Evolutionary conservation across 495 filamentous ascomycete genomes (phyloP).

Genomic region (Geoglossum glabrum): DNA sequence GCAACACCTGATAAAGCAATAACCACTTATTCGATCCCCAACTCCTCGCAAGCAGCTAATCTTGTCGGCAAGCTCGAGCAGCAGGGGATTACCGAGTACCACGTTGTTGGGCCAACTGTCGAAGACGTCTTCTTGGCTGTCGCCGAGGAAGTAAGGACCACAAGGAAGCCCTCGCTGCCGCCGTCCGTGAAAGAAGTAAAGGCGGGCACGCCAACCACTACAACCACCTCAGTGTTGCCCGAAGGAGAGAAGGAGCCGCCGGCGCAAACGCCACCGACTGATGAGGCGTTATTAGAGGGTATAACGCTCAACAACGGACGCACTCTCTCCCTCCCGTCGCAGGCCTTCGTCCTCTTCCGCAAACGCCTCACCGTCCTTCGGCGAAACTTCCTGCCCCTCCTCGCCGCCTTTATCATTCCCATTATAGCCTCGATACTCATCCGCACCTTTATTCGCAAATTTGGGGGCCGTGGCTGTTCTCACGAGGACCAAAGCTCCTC

Average conservation of each 20-base stretch:
- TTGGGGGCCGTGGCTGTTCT: constrained; percentile 34
- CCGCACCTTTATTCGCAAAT: constrained; percentile 44
- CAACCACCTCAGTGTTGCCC: neutral
- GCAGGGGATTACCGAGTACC: constrained; percentile 43
- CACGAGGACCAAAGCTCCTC: constrained; percentile 21
- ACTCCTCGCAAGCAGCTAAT: constrained; percentile 37
- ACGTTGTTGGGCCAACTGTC: constrained; percentile 66
- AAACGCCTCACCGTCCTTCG: constrained; percentile 62
- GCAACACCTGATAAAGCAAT: neutral
- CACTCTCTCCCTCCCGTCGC: constrained; percentile 38
- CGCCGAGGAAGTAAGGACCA: constrained; percentile 39
- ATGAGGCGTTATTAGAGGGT: neutral
- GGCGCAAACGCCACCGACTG: neutral
- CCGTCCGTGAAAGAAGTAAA: neutral
- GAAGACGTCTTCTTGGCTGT: constrained; percentile 75
- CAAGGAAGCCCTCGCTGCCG: neutral
- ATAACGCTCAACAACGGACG: constrained; percentile 47
- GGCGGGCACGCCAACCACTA: neutral
- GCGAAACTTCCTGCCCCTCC: constrained; percentile 53
- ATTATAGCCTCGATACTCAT: constrained; percentile 56
- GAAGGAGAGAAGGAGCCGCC: neutral
- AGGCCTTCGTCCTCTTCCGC: constrained; percentile 51
- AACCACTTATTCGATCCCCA: constrained; percentile 29
- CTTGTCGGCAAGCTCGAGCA: constrained; percentile 48
- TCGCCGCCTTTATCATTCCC: constrained; percentile 51